Evolutionary conservation across 805 yeast genomes (phyloP).

Genomic region (Sugiyamaella chiloensis): DNA sequence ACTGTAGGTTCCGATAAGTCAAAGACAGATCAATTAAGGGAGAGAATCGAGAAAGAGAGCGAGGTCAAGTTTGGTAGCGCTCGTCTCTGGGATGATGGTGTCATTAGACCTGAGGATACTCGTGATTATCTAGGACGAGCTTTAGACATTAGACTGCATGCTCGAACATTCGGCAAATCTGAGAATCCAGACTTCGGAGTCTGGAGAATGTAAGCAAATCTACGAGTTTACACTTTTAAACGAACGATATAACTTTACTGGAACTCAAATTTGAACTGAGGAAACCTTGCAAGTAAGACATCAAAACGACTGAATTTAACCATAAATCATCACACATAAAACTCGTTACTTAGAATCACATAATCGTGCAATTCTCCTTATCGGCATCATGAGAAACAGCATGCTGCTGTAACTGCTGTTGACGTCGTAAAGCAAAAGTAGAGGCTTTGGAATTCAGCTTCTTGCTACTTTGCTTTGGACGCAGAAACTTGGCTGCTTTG

Average conservation of each 20-base stretch:
- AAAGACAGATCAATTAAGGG: slow-evolving; percentile 22
- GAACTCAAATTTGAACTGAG: too few species aligned
- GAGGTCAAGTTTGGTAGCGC: slow-evolving; percentile 31
- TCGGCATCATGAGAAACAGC: slow-evolving; percentile 1
- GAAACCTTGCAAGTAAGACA: too few species aligned
- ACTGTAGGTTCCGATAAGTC: slow-evolving; percentile 29
- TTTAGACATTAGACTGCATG: slow-evolving; percentile 24
- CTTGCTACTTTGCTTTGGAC: slow-evolving; percentile 7
- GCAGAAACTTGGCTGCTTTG: slow-evolving; percentile 2
- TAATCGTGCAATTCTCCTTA: slow-evolving; percentile 24
- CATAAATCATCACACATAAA: slow-evolving; percentile 1
- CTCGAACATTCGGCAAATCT: slow-evolving; percentile 14
- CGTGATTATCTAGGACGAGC: slow-evolving; percentile 31
- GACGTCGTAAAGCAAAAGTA: slow-evolving; percentile 9
- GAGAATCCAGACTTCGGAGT: slow-evolving; percentile 26
- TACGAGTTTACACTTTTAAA: too few species aligned
- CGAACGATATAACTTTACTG: too few species aligned
- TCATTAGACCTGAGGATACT: slow-evolving; percentile 32
- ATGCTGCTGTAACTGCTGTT: slow-evolving; percentile 1
- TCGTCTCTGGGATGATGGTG: slow-evolving; percentile 35
- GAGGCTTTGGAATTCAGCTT: slow-evolving; percentile 10
- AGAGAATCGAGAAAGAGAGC: slow-evolving; percentile 30
- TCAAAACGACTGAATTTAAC: too few species aligned
- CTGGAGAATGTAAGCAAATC: slow-evolving; percentile 35
- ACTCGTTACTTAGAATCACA: too few species aligned